These are phyloP conservation scores for Kluyveromyces marxianus DNA, from an alignment of 1,139 yeast species.

Conservation along the genomic window DNA sequence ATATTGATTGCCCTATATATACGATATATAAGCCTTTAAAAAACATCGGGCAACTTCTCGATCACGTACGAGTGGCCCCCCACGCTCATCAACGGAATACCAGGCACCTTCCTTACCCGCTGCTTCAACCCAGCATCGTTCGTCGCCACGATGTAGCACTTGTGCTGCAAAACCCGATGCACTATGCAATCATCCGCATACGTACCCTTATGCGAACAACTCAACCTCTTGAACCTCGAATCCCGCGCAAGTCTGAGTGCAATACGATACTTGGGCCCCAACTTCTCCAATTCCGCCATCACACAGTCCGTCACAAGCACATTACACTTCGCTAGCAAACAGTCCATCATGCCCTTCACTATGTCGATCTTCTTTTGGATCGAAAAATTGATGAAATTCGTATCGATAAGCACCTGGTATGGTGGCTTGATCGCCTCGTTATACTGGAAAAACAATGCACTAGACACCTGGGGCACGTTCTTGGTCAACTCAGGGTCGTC, in stretches of 20 bases:
- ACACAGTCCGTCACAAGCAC: conserved; percentile 97
- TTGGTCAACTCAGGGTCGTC: conserved; percentile 78
- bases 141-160: conserved; percentile 94
- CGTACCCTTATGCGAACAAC: conserved; percentile 89
- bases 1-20: not conserved
- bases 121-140: conserved; percentile 97
- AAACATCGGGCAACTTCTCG: conserved; percentile 91
- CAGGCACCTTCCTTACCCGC: conserved; percentile 91
- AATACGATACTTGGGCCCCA: conserved; percentile 90
- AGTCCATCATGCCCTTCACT: conserved; percentile 93
- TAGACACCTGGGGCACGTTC: conserved; percentile 91
- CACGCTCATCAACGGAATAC: conserved; percentile 93
- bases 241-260: conserved; percentile 90
- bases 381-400: conserved; percentile 92
- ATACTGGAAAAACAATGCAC: conserved; percentile 90
- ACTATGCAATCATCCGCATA: conserved; percentile 98
- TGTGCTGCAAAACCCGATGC: conserved; percentile 87
- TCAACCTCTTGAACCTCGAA: conserved; percentile 79
- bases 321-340: conserved; percentile 87
- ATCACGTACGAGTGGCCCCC: conserved; percentile 89
- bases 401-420: conserved; percentile 89
- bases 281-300: conserved; percentile 92
- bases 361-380: conserved; percentile 91
- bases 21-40: conserved; percentile 32
- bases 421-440: conserved; percentile 95